Conservation (phyloP, 345 rosid genomes). For the Noccaea bulbosa region DNA sequence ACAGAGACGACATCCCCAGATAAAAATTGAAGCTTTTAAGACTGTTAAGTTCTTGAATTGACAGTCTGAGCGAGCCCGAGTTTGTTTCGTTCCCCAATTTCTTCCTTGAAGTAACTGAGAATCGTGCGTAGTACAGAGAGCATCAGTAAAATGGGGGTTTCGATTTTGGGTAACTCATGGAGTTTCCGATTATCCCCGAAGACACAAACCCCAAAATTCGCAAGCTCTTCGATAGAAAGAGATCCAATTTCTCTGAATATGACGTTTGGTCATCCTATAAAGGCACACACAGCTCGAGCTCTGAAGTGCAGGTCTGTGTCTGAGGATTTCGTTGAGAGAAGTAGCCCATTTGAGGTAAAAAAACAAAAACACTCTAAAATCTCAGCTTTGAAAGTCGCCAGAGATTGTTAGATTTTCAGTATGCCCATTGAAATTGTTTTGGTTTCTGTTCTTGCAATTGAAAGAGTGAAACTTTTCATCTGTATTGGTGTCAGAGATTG, state of each 20-base stretch:
- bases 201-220: conserved; percentile 37
- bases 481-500: neutral
- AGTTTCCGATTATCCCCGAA: conserved; percentile 42
- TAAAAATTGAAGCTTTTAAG: conserved; percentile 4
- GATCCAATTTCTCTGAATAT: conserved; percentile 32
- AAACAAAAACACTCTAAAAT: neutral
- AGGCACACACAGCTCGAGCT: conserved; percentile 35
- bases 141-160: conserved; percentile 50
- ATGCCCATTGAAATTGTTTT: neutral
- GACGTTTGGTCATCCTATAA: conserved; percentile 34
- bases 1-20: neutral
- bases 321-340: conserved; percentile 63
- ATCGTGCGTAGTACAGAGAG: neutral
- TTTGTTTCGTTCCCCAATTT: neutral
- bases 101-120: neutral
- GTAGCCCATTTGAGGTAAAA: conserved; percentile 77
- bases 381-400: neutral
- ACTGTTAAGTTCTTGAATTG: neutral
- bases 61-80: conserved; percentile 3
- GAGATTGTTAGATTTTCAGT: neutral
- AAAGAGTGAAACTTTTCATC: conserved; percentile 17
- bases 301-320: conserved; percentile 48
- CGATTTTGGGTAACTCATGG: conserved; percentile 48
- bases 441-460: neutral
- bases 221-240: conserved; percentile 37